These are phyloP conservation scores for Apiotrichum sp. DNA, from an alignment of 1,284 basidiomycete species.

Conservation along the genomic window DNA sequence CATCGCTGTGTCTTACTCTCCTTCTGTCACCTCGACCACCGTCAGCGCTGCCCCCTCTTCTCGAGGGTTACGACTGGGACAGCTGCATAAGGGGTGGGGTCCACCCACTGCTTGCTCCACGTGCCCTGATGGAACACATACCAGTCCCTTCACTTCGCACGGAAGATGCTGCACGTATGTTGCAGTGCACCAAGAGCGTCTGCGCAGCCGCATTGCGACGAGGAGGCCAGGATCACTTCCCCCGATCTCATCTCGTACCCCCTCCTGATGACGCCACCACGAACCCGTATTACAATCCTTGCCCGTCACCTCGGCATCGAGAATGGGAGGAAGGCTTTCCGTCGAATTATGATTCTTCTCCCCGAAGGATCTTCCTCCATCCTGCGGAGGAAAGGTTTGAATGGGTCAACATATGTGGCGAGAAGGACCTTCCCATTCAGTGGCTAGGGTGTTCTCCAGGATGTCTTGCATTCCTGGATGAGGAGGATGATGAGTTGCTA, in stretches of 20 bases:
- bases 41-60: conserved; percentile 32
- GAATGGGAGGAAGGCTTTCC: conserved; percentile 11
- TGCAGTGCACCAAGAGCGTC: conserved; percentile 27
- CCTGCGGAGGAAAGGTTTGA: conserved; percentile 43
- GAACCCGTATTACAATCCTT: conserved; percentile 42
- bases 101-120: conserved; percentile 34
- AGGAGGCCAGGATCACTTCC: conserved; percentile 21
- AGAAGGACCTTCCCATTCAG: conserved; percentile 32
- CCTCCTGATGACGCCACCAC: conserved; percentile 37
- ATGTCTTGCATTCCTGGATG: conserved; percentile 40
- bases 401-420: conserved; percentile 32
- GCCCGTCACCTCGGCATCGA: conserved; percentile 38
- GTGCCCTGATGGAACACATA: conserved; percentile 22
- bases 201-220: not conserved
- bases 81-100: conserved; percentile 9
- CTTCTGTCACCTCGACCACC: conserved; percentile 36
- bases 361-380: conserved; percentile 35
- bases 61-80: conserved; percentile 36
- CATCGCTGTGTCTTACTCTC: conserved; percentile 31
- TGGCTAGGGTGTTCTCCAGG: conserved; percentile 44
- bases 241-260: conserved; percentile 17
- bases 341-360: not conserved
- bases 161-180: conserved; percentile 19
- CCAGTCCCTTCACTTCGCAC: conserved; percentile 20
- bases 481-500: conserved; percentile 23